Evolutionary conservation across 1,284 basidiomycete species (phyloP).

Genomic region (Malassezia restricta): DNA sequence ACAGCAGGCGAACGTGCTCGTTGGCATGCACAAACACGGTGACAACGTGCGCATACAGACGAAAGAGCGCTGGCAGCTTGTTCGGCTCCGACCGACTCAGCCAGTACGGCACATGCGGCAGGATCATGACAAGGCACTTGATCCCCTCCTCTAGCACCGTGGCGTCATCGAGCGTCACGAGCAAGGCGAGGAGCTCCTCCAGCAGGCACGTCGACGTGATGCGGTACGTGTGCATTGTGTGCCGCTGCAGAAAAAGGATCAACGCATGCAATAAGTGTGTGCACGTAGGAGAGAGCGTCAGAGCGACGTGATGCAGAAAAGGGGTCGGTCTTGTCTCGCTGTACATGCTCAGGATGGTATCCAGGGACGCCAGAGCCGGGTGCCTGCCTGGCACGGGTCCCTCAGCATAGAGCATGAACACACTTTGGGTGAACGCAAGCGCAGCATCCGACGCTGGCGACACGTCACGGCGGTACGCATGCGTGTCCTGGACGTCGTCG

Average conservation of each 20-base stretch:
- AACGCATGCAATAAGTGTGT: constrained; percentile 35
- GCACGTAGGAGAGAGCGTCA: constrained; percentile 20
- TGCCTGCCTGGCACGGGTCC: background rate
- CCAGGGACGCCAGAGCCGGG: constrained; percentile 17
- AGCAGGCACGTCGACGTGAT: constrained; percentile 37
- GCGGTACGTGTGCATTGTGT: constrained; percentile 36
- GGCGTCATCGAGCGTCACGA: constrained; percentile 33
- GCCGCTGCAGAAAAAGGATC: constrained; percentile 33
- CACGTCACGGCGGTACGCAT: background rate
- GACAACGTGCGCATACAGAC: constrained; percentile 36
- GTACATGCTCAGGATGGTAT: constrained; percentile 23
- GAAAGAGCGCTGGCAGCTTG: constrained; percentile 30
- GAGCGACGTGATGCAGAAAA: constrained; percentile 41
- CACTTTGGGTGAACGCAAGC: background rate
- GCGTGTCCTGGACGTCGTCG: constrained; percentile 18
- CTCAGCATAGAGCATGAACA: background rate
- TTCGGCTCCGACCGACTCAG: constrained; percentile 33
- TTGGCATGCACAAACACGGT: constrained; percentile 16
- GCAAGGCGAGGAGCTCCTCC: constrained; percentile 22
- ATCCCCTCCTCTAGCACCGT: constrained; percentile 31
- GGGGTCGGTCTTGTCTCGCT: constrained; percentile 27
- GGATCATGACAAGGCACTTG: constrained; percentile 35
- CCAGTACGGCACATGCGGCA: constrained; percentile 42
- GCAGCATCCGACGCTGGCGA: background rate
- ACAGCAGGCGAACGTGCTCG: constrained; percentile 47